Conservation (phyloP, 75 land plant genomes). For the Picea sitchensis region DNA sequence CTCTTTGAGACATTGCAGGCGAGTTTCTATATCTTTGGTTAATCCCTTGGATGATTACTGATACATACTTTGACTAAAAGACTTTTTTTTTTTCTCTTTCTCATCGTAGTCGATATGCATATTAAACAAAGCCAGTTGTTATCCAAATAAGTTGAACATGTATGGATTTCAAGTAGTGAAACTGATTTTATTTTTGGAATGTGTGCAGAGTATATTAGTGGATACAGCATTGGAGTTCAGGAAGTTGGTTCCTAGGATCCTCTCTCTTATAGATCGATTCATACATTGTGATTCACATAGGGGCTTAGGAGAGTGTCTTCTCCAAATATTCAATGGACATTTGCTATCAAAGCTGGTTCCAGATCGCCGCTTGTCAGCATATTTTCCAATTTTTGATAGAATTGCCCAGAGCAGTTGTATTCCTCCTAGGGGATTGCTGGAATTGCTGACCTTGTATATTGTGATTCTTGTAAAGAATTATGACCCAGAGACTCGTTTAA, state of each 20-base stretch:
- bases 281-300: constrained; percentile 57
- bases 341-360: constrained; percentile 49
- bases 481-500: constrained; percentile 52
- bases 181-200: no score
- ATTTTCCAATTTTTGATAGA: constrained; percentile 76
- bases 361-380: constrained; percentile 45
- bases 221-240: constrained; percentile 34
- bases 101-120: no score
- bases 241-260: constrained; percentile 67
- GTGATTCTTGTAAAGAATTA: constrained; percentile 49
- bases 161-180: background rate
- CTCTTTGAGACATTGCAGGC: constrained; percentile 26
- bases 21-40: background rate
- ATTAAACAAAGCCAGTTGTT: no score
- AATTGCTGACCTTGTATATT: constrained; percentile 40
- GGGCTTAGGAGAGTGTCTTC: constrained; percentile 65
- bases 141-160: background rate
- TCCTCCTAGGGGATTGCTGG: constrained; percentile 61
- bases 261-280: constrained; percentile 64
- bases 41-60: no score
- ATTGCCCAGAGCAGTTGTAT: constrained; percentile 62
- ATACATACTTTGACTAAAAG: no score
- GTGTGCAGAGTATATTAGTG: constrained; percentile 45
- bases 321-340: constrained; percentile 67
- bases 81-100: no score